Evolutionary conservation across 805 yeast genomes (phyloP), one percentile per base, ranked within the genome.

Genomic region (Myxozyma udenii): DNA sequence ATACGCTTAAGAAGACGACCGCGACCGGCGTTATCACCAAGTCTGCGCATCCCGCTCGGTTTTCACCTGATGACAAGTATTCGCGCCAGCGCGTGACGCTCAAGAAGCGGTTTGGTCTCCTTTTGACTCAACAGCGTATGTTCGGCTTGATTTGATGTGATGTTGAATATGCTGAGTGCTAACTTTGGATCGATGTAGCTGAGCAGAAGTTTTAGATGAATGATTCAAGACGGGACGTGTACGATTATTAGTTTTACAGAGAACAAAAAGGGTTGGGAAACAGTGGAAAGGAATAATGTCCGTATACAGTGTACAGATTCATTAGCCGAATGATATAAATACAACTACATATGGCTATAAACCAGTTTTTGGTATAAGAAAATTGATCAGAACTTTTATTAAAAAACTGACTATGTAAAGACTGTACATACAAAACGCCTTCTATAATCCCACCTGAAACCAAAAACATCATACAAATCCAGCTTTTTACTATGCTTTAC

Each of bases 1-100:
- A 93, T 80, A 93, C 99, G 49, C 78, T 93, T 62, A 76, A 87
- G 71, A 93, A 93, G 76, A 61, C 68, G 64, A 84, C 95, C 50
- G 89, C 78, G 56, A 73, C 76, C 5, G 98, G 98, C 57, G 96
- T 89, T 71, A 89, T 91, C 76, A 95, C 99, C 68, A 88, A 89
- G 77, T 86, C 96, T 62, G 98, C 98, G 38, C 99, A 93, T 73
- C 99, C 99, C 58, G 98, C 99, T 48, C 85, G 99, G 75, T 93
- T 93, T 73, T 93, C 98, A 30, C 99, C 99, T 63, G 99, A 93
- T 71, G 99, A 93, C 80, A 93, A 93, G 76, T 91, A 88, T 78
- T 93, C 98, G 43, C 85, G 97, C 78, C 98, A 93, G 74, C 87
- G 99, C 80, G 96, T 93, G 46, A 91, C 98, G 51, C 79, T 93